These are phyloP conservation scores for Calocybe indica DNA, from an alignment of 768 basidiomycete genomes.

Conservation along the genomic window DNA sequence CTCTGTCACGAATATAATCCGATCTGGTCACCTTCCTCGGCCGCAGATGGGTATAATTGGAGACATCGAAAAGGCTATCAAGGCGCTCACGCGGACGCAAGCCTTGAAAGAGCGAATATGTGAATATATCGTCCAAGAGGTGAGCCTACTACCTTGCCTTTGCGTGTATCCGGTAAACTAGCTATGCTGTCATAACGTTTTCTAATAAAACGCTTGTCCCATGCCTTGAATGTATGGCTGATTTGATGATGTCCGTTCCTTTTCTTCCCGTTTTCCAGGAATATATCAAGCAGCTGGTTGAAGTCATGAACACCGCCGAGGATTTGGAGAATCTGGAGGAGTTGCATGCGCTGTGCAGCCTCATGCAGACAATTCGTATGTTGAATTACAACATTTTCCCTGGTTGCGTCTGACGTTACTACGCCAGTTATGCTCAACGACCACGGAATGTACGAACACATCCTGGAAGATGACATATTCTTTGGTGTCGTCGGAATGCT, in stretches of 20 bases:
- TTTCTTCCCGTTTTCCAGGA: constrained; percentile 43
- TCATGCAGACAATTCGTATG: constrained; percentile 92
- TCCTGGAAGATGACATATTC: constrained; percentile 90
- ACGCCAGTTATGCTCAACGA: constrained; percentile 87
- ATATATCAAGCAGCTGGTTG: constrained; percentile 83
- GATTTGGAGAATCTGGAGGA: constrained; percentile 89
- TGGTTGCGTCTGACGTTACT: constrained; percentile 5
- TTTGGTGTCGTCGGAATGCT: constrained; percentile 93
- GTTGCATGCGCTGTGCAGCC: constrained; percentile 82
- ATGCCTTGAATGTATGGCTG: constrained; percentile 17
- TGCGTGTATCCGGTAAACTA: constrained; percentile 7
- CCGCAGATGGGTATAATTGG: constrained; percentile 74
- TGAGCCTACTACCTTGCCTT: constrained; percentile 30
- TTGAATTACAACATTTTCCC: neutral
- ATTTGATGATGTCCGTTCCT: constrained; percentile 18
- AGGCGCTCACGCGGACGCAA: constrained; percentile 66
- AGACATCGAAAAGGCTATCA: constrained; percentile 77
- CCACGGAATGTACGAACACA: constrained; percentile 89
- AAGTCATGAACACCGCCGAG: constrained; percentile 83
- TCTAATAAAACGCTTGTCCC: constrained; percentile 12
- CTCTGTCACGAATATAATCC: constrained; percentile 57
- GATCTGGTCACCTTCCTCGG: constrained; percentile 66
- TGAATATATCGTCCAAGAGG: constrained; percentile 83
- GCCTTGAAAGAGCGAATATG: constrained; percentile 78
- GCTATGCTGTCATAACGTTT: constrained; percentile 2